These are phyloP conservation scores for Cladorrhinum sp. DNA, from an alignment of 2,329 filamentous ascomycete species.

Conservation along the genomic window DNA sequence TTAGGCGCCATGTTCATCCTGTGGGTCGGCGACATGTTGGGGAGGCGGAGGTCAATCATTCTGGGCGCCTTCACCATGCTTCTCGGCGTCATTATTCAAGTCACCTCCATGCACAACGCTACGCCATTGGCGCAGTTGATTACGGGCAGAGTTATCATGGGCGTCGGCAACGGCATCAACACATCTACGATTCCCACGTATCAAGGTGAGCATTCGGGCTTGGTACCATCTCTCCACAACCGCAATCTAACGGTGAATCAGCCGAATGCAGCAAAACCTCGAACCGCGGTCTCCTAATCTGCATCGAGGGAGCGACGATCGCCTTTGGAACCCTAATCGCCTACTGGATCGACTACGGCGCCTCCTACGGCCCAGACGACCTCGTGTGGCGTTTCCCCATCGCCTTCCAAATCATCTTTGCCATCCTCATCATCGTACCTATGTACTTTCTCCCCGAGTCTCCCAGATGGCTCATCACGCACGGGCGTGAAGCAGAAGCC, in stretches of 20 bases:
- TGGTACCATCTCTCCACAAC: background rate
- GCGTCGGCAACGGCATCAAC: conserved; percentile 52
- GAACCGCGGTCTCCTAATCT: conserved; percentile 43
- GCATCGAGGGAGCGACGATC: conserved; percentile 45
- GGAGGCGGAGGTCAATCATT: conserved; percentile 54
- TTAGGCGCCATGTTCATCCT: conserved; percentile 49
- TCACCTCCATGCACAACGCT: conserved; percentile 34
- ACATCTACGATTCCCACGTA: conserved; percentile 47
- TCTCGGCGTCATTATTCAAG: conserved; percentile 58
- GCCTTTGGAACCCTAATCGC: conserved; percentile 40
- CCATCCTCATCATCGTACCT: conserved; percentile 33
- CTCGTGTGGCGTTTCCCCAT: conserved; percentile 56
- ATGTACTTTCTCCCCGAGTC: conserved; percentile 41
- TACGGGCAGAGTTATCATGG: conserved; percentile 49
- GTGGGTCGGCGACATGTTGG: conserved; percentile 51
- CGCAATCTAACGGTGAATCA: conserved; percentile 14
- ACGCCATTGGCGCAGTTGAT: conserved; percentile 44
- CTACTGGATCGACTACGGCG: conserved; percentile 51
- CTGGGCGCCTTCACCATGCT: conserved; percentile 57
- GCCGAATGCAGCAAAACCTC: conserved; percentile 44
- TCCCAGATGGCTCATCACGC: conserved; percentile 39
- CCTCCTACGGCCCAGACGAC: conserved; percentile 39
- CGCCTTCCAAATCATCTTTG: conserved; percentile 40
- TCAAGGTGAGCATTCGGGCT: conserved; percentile 32
- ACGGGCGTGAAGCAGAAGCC: conserved; percentile 36